Base-by-base conservation (phyloP, 345 rosid genomes). In the Sapria himalayana region DNA sequence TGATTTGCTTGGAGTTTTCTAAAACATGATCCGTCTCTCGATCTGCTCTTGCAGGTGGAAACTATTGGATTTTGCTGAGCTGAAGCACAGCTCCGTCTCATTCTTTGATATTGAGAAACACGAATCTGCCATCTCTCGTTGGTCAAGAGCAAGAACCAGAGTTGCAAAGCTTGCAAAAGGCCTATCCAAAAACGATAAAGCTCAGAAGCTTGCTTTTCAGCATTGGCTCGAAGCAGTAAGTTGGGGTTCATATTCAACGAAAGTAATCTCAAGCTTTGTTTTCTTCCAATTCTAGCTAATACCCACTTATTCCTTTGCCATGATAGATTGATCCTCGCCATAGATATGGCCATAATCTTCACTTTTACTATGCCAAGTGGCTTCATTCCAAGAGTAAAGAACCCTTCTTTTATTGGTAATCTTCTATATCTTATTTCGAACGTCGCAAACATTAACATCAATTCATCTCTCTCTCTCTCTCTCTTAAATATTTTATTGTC, bases 171-270 rank as follows among this genome's bases (percentile, higher is more conserved):
- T 89, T 29, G 99, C 95, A 39, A 91, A 84, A 64, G 99, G 99
- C 25, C 71, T 91, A 46, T 75, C 79, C 3, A 80, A 80, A 81
- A 80, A 80, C 38, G 85, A 67, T 38, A 77, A 65, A 41, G 99
- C 93, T 57, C 81, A 52, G 39, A 79, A 74, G 54, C 76, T 84
- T 57, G 77, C 85, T 49, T 51, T 66, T 41, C 84, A 80, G 50
- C 95, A 89, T 53, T 89, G 95, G 99, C 95, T 89, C 47, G 99
- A 84, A 57, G 99, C 99, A 3, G 98, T 89, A 65, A 63, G 94
- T 66, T 31, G 31, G 2, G 15, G 29, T 15, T 35, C 1, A 18
- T 9, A 24, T n/a, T n/a, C n/a, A n/a, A n/a, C n/a, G n/a, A n/a
- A n/a, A n/a, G n/a, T n/a, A n/a, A n/a, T n/a, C n/a, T n/a, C n/a